Evolutionary conservation across 306 rosid genomes (phyloP).

Genomic region (Vicia faba): DNA sequence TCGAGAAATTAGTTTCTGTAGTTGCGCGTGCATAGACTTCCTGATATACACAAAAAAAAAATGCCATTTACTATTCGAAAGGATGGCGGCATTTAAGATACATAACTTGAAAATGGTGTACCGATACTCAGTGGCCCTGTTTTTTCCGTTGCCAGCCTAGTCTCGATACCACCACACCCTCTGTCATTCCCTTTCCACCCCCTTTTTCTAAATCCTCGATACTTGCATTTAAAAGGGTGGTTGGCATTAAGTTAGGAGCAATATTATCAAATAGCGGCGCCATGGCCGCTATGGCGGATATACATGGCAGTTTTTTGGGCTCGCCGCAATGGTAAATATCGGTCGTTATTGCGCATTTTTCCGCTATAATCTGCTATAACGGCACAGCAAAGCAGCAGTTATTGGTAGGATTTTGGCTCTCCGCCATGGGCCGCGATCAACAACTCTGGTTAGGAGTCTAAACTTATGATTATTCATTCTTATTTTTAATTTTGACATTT

Average conservation of each 20-base stretch:
- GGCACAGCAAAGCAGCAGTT: no score
- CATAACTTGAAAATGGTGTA: neutral
- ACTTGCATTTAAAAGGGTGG: neutral
- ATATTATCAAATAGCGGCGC: no score
- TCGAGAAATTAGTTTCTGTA: neutral
- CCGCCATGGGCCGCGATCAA: no score
- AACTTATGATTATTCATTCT: slow-evolving; percentile 4
- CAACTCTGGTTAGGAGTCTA: neutral
- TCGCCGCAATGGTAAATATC: no score
- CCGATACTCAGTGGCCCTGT: neutral
- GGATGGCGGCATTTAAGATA: neutral
- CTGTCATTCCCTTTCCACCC: neutral
- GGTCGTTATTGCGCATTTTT: no score
- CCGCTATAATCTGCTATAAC: no score
- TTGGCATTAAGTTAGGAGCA: neutral
- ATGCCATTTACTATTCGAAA: slow-evolving; percentile 2
- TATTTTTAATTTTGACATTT: slow-evolving; percentile 19
- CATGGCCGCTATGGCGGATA: no score
- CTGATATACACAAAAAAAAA: neutral
- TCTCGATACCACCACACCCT: neutral
- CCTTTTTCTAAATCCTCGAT: neutral
- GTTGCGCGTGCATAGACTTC: neutral
- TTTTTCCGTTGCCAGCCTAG: neutral
- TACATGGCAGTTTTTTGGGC: no score
- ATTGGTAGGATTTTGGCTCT: no score